Conservation (phyloP, 1,284 basidiomycete genomes). For the Dichomitus squalens region DNA sequence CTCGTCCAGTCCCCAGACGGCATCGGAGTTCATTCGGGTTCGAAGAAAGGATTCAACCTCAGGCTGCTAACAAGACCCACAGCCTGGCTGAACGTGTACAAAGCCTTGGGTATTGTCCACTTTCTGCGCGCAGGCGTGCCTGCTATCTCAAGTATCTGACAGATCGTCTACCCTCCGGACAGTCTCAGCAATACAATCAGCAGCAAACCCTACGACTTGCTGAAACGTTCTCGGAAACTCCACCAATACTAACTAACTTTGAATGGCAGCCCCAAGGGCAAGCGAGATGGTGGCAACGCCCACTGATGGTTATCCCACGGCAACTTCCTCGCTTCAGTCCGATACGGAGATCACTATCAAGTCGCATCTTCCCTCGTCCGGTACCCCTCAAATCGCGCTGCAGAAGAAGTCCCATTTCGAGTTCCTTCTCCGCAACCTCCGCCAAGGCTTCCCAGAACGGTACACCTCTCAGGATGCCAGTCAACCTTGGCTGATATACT, state of each 20-base stretch:
- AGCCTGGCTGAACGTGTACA: too few relatives aligned
- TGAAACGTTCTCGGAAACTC: background rate
- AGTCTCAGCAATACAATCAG: too few relatives aligned
- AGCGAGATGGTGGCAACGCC: conserved; percentile 34
- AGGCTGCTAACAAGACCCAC: too few relatives aligned
- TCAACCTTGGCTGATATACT: conserved; percentile 91
- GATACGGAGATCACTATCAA: conserved; percentile 70
- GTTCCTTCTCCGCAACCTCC: conserved; percentile 67
- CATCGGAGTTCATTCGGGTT: too few relatives aligned
- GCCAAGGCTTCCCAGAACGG: conserved; percentile 75
- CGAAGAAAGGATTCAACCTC: too few relatives aligned
- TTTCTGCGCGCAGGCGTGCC: too few relatives aligned
- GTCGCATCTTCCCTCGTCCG: conserved; percentile 42
- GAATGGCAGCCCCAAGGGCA: background rate
- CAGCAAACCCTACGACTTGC: too few relatives aligned
- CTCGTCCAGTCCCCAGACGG: too few relatives aligned
- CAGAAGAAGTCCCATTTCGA: conserved; percentile 67
- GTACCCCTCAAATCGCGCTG: conserved; percentile 34
- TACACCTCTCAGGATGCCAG: conserved; percentile 90
- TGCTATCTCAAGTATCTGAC: too few relatives aligned
- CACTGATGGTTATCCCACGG: conserved; percentile 61
- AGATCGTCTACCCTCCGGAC: too few relatives aligned
- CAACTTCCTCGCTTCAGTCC: conserved; percentile 65
- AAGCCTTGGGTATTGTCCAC: too few relatives aligned
- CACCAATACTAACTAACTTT: background rate